Evolutionary conservation across 352 stramenopile genomes (phyloP), one percentile per base, ranked within the genome.

Genomic region (Globisporangium viniferum): DNA sequence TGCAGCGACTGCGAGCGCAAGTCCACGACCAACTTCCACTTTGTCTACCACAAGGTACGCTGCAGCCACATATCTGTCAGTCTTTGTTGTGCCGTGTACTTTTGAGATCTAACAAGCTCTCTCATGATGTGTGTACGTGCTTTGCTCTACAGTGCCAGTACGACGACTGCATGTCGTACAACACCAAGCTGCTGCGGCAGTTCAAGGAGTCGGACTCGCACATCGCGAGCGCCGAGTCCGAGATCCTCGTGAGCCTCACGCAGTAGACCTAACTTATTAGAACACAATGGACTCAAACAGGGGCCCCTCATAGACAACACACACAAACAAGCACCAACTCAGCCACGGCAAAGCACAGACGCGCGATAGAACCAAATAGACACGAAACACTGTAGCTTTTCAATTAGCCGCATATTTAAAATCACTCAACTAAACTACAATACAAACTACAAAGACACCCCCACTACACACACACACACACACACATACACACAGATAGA

Each of bases 1-100:
- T 95, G 86, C 82, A 93, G 86, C 68, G 88, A 95, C 69, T 95
- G 88, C 36, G 86, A 95, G 57, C 84, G 83, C 69, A 93, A 93
- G 77, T 94, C 86, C 29, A 88, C 75, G 14, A 92, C 88, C 14
- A 86, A 76, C 62, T 95, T 91, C 64, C 88, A 95, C 73, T 95
- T 95, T 62, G 76, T 93, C 57, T 92, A 95, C 66, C 88, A 95
- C 80, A 95, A 95, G 81, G 85, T 93, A 67, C 22, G 33, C 9
- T 33, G 27, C 10, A 7, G 14, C 3, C 39, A 9, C 6, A 36
- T 33, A 8, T n/a, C 12, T 48, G 41, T 49, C 15, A 22, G n/a
- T 24, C 24, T 24, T 24, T 10, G 36, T 12, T 39, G 7, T 51
- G 15, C 24, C 24, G 24, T 24, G 24, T 24, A 24, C 24, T 3